phyloP scores from a whole-genome alignment of 2,329 filamentous ascomycete species.

The Botryotinia narcissicola region DNA sequence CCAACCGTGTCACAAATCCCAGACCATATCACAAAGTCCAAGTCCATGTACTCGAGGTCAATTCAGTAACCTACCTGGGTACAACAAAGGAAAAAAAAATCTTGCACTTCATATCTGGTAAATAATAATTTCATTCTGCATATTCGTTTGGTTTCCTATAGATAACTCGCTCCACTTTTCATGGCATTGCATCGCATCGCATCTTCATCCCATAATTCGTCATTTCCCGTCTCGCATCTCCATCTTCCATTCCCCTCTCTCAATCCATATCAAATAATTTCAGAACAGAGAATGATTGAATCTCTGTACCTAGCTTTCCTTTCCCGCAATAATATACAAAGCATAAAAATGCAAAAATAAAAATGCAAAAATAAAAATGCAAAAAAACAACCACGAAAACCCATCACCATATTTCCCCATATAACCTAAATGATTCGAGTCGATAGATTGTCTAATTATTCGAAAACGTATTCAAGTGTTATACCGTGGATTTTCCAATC shows the following conservation, averaged over 20 bases:
- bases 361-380: background rate
- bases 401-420: background rate
- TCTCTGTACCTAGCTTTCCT: background rate
- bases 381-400: background rate
- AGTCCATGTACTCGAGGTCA: background rate
- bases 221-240: background rate
- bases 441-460: background rate
- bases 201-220: background rate
- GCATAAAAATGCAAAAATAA: constrained; percentile 1
- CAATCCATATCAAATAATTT: background rate
- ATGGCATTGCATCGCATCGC: background rate
- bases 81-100: background rate
- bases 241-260: background rate
- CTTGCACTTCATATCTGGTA: background rate
- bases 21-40: background rate
- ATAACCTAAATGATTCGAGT: background rate
- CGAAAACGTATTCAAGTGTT: background rate
- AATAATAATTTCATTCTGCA: background rate
- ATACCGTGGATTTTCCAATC: background rate
- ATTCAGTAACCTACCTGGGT: background rate
- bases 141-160: background rate
- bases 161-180: background rate
- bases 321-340: background rate
- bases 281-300: background rate
- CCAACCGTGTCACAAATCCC: background rate